These are phyloP conservation scores for Boletus holoroseus DNA, from an alignment of 1,284 basidiomycete genomes.

Conservation along the genomic window DNA sequence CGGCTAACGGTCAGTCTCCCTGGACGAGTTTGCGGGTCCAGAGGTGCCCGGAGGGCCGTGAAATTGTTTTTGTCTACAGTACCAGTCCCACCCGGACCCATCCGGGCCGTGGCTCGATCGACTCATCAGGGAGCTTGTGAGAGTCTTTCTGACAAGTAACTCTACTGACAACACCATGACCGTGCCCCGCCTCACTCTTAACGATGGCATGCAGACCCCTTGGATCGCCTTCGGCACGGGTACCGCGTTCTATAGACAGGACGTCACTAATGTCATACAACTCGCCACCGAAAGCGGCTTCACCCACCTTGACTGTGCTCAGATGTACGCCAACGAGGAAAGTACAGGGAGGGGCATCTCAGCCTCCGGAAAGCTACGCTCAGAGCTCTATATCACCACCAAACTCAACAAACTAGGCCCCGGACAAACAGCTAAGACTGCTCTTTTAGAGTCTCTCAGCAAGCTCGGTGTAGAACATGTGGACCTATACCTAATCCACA, in stretches of 20 bases:
- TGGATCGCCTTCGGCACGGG: constrained; percentile 1
- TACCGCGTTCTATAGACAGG: constrained; percentile 3
- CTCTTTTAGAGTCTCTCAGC: background rate
- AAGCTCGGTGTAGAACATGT: background rate
- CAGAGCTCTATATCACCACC: constrained; percentile 1
- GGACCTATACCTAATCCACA: background rate
- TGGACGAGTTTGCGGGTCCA: no score
- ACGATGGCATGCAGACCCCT: background rate
- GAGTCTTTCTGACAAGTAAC: no score
- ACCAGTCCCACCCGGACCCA: no score
- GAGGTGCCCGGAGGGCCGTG: no score
- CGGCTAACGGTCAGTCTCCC: no score
- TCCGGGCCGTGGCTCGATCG: no score
- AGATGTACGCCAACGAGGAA: constrained; percentile 5
- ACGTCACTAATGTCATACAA: background rate
- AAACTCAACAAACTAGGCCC: background rate
- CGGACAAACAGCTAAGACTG: background rate
- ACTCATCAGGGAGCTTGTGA: no score
- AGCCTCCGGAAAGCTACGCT: background rate
- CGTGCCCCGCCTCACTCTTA: background rate
- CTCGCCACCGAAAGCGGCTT: background rate
- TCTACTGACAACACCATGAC: background rate
- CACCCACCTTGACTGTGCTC: background rate
- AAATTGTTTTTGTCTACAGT: background rate
- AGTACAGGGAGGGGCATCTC: background rate